Evolutionary conservation across 2,329 filamentous ascomycete genomes (phyloP).

Genomic region (Trichoderma koningii): DNA sequence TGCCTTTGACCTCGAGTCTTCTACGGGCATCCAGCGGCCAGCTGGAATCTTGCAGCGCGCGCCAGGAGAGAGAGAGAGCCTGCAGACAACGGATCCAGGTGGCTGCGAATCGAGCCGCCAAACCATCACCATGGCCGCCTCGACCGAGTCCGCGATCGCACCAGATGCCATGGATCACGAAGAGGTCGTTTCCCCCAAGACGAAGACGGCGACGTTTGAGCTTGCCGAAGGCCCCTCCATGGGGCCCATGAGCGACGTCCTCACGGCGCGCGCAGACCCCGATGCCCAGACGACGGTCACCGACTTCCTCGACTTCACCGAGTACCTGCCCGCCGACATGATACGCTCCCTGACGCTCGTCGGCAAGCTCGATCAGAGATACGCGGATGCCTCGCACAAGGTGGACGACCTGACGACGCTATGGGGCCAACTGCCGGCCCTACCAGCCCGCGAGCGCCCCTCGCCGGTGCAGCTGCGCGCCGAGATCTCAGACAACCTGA

Average conservation of each 20-base stretch:
- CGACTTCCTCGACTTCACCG: conserved; percentile 70
- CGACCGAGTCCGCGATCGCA: neutral
- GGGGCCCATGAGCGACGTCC: conserved; percentile 45
- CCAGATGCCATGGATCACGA: conserved; percentile 32
- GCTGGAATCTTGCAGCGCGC: neutral
- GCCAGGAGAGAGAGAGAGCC: neutral
- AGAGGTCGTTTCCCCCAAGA: conserved; percentile 36
- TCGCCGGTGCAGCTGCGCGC: conserved; percentile 56
- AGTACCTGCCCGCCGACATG: conserved; percentile 69
- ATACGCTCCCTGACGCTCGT: conserved; percentile 66
- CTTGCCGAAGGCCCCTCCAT: conserved; percentile 34
- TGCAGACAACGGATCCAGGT: neutral
- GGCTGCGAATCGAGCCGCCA: neutral
- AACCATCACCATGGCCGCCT: conserved; percentile 37
- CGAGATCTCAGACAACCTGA: conserved; percentile 61
- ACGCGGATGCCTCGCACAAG: conserved; percentile 56
- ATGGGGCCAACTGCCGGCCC: conserved; percentile 58
- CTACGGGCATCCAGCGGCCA: neutral
- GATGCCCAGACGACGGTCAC: conserved; percentile 70
- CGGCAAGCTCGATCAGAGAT: conserved; percentile 62
- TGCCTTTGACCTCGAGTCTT: neutral
- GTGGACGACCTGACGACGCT: conserved; percentile 58
- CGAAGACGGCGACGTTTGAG: conserved; percentile 35
- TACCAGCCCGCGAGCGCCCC: conserved; percentile 51
- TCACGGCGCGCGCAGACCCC: conserved; percentile 60